phyloP scores from a whole-genome alignment of 345 rosid genomes.

The Salix purpurea region DNA sequence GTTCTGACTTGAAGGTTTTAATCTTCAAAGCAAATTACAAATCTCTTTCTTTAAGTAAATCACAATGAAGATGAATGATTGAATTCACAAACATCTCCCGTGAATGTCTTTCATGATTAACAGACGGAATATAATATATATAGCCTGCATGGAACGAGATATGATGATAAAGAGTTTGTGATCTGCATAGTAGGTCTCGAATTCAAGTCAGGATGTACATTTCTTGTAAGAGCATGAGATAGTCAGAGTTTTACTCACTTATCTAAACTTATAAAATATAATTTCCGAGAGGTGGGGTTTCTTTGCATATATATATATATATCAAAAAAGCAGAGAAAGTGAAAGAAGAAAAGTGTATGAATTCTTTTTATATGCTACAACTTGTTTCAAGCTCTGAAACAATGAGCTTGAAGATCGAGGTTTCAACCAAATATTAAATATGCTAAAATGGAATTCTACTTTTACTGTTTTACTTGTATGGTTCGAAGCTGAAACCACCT shows the following conservation, averaged over 20 bases:
- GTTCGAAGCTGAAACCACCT: background rate
- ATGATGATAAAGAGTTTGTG: too few species aligned
- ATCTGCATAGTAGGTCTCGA: rapidly evolving
- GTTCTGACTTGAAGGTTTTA: background rate
- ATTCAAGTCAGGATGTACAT: rapidly evolving
- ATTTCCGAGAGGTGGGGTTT: rapidly evolving
- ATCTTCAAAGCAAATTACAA: background rate
- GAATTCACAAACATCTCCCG: background rate
- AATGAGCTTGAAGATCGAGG: background rate
- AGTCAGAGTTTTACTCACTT: rapidly evolving
- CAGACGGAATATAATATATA: rapidly evolving
- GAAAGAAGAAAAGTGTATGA: background rate
- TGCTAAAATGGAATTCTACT: background rate
- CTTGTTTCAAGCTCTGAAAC: background rate
- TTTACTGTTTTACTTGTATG: background rate
- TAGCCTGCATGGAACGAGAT: too few species aligned
- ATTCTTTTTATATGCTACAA: background rate
- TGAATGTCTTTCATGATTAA: background rate
- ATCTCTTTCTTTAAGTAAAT: background rate
- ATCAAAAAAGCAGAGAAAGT: background rate
- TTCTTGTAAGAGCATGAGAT: rapidly evolving
- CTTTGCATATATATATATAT: too few species aligned
- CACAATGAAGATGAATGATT: background rate
- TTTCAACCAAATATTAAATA: background rate
- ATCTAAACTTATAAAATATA: too few species aligned